phyloP scores from a whole-genome alignment of 768 basidiomycete species.

The Tylopilus subfusipes region DNA sequence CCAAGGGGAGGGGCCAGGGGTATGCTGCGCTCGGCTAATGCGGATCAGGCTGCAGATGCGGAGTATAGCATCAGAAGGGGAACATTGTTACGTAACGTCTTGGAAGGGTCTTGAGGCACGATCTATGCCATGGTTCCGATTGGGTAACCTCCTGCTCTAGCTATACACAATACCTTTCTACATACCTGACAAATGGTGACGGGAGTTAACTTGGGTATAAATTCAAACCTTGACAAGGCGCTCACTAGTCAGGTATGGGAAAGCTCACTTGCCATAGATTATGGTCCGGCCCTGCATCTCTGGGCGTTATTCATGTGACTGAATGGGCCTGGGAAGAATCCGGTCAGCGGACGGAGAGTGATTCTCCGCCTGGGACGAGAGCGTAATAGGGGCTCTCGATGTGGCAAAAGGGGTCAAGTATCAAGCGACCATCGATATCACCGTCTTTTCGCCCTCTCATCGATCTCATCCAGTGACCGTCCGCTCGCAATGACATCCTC shows the following conservation, averaged over 20 bases:
- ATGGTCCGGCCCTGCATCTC: too few relatives aligned
- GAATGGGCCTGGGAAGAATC: not conserved
- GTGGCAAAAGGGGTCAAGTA: not conserved
- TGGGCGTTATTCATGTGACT: conserved; percentile 4
- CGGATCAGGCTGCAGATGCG: not conserved
- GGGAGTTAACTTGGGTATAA: too few relatives aligned
- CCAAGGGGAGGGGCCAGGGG: too few relatives aligned
- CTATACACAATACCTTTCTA: too few relatives aligned
- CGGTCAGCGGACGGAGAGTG: not conserved
- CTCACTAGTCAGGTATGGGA: too few relatives aligned
- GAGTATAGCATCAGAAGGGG: too few relatives aligned
- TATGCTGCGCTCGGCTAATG: too few relatives aligned
- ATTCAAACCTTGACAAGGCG: too few relatives aligned
- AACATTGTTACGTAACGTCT: not conserved
- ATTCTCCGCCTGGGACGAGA: not conserved
- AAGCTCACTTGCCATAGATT: too few relatives aligned
- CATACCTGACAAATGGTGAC: too few relatives aligned
- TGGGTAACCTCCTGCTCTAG: not conserved
- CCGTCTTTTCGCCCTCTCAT: not conserved
- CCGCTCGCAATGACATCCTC: conserved; percentile 6
- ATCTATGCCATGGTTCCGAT: not conserved
- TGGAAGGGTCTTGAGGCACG: not conserved
- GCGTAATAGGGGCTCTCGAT: not conserved
- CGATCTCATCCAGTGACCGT: not conserved
- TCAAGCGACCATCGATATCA: conserved; percentile 3